Evolutionary conservation across 2,329 filamentous ascomycete species (phyloP).

Genomic region (Botrytis galanthina): DNA sequence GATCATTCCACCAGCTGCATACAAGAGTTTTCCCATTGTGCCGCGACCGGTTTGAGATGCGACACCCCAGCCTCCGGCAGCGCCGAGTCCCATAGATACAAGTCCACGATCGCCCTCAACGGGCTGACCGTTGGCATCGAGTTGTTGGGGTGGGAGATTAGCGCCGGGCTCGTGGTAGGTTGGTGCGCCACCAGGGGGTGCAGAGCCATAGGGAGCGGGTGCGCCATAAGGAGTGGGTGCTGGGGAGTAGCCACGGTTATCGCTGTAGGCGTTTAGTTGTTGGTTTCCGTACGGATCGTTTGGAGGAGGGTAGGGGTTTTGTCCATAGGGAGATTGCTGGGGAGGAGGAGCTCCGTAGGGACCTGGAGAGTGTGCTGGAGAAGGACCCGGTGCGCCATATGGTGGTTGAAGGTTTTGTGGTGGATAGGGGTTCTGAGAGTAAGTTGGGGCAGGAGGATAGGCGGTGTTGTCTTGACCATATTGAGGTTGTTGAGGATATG

Average conservation of each 20-base stretch:
- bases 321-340: conserved; percentile 1
- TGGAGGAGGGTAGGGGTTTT: neutral
- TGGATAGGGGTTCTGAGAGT: neutral
- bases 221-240: neutral
- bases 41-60: conserved; percentile 3
- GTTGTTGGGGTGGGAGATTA: neutral
- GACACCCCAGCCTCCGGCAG: conserved; percentile 5
- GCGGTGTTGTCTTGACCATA: conserved; percentile 3
- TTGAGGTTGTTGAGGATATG: conserved; percentile 13
- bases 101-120: conserved; percentile 15
- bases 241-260: neutral
- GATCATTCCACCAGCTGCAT: conserved; percentile 1
- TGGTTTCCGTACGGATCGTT: conserved; percentile 4
- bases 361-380: neutral
- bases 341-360: conserved; percentile 1
- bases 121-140: conserved; percentile 10
- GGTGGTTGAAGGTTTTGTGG: conserved; percentile 12
- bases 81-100: conserved; percentile 16
- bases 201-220: neutral
- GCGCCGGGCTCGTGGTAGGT: conserved; percentile 16
- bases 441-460: conserved; percentile 8
- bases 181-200: neutral
- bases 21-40: conserved; percentile 3
- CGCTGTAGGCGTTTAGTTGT: conserved; percentile 2
- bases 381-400: conserved; percentile 7